Evolutionary conservation across 441 rosid genomes (phyloP), one percentile per base, ranked within the genome.

Genomic region (Jatropha podagrica): DNA sequence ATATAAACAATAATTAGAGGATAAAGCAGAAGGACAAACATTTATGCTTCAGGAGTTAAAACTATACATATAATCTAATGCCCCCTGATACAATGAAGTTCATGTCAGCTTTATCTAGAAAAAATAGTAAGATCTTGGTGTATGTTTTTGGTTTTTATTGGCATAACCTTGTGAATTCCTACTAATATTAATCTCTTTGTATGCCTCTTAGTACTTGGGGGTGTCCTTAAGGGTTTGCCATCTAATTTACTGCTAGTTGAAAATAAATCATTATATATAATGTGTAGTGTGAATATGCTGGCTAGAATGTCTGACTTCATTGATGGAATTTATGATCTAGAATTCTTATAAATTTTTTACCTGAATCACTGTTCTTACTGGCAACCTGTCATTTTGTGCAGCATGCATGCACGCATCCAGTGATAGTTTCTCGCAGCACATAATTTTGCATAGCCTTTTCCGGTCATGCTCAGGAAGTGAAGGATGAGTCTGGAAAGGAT

Each of bases 361-460:
- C 95, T 91, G 97, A 79, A 89, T 83, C 63, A 92, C 85, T 5
- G 90, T 90, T 84, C 97, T 86, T 69, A 91, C 81, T 67, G 97
- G 94, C 81, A 94, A 82, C 80, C 98, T 86, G 60, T 92, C 96
- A 74, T 94, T 94, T 84, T 94, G 91, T 78, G 97, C 95, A 7
- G 98, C 98, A 82, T 94, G 97, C 79, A 81, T 84, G 84, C 93
- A 89, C 18, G 95, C 97, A 77, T 94, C 98, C 23, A 88, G 89
- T 3, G 98, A 94, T 74, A 91, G 82, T 78, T 90, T 94, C 81
- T 83, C 88, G 20, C 94, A 87, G 81, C 83, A 82, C 93, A 92
- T 91, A 68, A 85, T 56, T 81, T 89, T 91, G 92, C 98, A 89
- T 23, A 94, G 75, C 79, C 84, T 83, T 85, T 86, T 89, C 44